Evolutionary conservation across 2,329 filamentous ascomycete species (phyloP).

Genomic region (Monilinia polystroma): DNA sequence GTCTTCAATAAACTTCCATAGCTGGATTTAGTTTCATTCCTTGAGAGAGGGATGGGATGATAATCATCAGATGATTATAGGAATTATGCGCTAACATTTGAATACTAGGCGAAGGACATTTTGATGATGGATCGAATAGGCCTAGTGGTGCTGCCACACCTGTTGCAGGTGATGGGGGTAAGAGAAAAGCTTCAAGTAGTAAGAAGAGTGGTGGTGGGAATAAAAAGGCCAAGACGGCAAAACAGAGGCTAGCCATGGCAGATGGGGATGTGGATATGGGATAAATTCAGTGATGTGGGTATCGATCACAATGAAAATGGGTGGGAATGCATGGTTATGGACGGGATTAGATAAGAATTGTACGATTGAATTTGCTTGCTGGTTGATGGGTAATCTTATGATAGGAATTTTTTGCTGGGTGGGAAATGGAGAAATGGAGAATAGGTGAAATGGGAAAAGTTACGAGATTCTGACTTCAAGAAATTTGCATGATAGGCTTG

Average conservation of each 20-base stretch:
- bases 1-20: constrained; percentile 19
- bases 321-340: not conserved
- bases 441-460: not conserved
- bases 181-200: constrained; percentile 41
- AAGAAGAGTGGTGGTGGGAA: constrained; percentile 50
- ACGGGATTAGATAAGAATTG: not conserved
- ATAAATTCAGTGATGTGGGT: not conserved
- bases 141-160: constrained; percentile 85
- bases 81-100: constrained; percentile 23
- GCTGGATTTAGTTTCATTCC: not conserved
- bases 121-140: constrained; percentile 82
- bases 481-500: too few species aligned
- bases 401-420: constrained; percentile 5
- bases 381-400: constrained; percentile 1
- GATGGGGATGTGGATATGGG: constrained; percentile 51
- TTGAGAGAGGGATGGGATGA: constrained; percentile 20
- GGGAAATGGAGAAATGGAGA: not conserved
- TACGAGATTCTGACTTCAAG: too few species aligned
- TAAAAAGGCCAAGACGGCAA: constrained; percentile 67
- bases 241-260: constrained; percentile 66
- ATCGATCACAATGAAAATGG: not conserved
- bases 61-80: constrained; percentile 3
- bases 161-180: constrained; percentile 54
- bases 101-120: constrained; percentile 82
- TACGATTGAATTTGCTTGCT: constrained; percentile 10